These are phyloP conservation scores for Cantharellus cinnabarinus DNA, from an alignment of 768 basidiomycete genomes.

Conservation along the genomic window DNA sequence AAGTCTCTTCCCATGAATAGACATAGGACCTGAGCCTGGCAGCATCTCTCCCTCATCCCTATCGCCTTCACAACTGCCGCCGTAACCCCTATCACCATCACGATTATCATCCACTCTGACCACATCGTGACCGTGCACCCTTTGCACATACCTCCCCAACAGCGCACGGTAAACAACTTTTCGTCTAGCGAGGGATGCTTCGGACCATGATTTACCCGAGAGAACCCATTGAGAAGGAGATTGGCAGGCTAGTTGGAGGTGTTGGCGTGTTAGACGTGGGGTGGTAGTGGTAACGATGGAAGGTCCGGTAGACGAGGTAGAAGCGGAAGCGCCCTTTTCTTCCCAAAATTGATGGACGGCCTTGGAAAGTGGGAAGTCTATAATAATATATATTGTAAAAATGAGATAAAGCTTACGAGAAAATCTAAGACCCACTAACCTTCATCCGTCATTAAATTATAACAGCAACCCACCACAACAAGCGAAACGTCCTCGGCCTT, in stretches of 20 bases:
- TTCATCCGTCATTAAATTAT: conserved; percentile 31
- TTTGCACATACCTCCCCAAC: conserved; percentile 20
- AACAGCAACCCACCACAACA: conserved; percentile 59
- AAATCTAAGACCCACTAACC: neutral
- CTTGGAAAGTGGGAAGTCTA: conserved; percentile 38
- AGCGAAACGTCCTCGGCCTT: conserved; percentile 19
- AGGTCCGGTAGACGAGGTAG: conserved; percentile 8
- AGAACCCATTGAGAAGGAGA: conserved; percentile 42
- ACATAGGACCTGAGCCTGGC: neutral
- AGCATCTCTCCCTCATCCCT: conserved; percentile 1
- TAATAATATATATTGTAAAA: neutral
- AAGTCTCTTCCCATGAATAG: conserved; percentile 24
- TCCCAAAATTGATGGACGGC: conserved; percentile 13
- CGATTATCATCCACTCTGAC: neutral
- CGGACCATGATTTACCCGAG: conserved; percentile 15
- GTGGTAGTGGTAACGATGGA: neutral
- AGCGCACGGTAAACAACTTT: conserved; percentile 60
- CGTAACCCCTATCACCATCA: neutral
- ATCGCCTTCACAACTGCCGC: neutral
- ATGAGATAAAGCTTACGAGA: neutral
- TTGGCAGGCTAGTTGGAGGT: conserved; percentile 54
- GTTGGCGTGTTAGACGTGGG: conserved; percentile 25
- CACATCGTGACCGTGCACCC: neutral
- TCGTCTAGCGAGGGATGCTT: conserved; percentile 32
- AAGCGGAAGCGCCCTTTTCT: conserved; percentile 9